A percentile compares a stretch with the other conserved stretches of the same genome.
phyloP scores from a whole-genome alignment of 148 eudicot species.

The Diospyros kaki region DNA sequence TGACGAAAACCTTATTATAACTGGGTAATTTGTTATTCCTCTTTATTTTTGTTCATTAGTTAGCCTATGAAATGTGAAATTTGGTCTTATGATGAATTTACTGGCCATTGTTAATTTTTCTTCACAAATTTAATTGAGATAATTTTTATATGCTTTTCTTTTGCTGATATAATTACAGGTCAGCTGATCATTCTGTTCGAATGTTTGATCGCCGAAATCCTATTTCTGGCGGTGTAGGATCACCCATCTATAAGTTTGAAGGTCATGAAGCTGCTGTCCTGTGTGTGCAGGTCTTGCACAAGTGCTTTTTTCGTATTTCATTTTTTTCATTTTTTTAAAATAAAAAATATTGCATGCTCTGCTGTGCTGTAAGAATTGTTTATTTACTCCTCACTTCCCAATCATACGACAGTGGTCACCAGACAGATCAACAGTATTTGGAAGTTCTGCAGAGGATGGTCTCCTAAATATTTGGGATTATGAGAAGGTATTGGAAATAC shows the following conservation, averaged over 20 bases:
- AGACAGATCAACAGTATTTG: constrained; percentile 77
- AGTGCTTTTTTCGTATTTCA: neutral
- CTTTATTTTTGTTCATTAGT: neutral
- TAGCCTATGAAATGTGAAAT: neutral
- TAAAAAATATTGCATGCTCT: neutral
- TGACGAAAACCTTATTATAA: constrained; percentile 75
- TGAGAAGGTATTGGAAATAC: constrained; percentile 50
- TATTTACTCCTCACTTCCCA: constrained; percentile 1
- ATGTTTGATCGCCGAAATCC: constrained; percentile 85
- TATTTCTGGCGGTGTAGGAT: constrained; percentile 57
- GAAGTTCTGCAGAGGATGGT: constrained; percentile 97
- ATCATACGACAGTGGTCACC: constrained; percentile 77
- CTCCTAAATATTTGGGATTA: constrained; percentile 84
- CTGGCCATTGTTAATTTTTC: neutral
- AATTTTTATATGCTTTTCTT: constrained; percentile 6
- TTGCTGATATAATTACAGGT: constrained; percentile 42
- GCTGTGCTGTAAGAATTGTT: neutral
- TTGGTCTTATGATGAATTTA: no score
- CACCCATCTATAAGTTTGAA: constrained; percentile 80
- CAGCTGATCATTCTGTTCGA: constrained; percentile 78
- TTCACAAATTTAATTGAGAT: neutral
- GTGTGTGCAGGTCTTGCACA: constrained; percentile 71
- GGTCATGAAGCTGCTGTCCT: constrained; percentile 91
- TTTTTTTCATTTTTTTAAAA: neutral
- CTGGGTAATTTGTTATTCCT: constrained; percentile 55